These are phyloP conservation scores for Styphnolobium japonicum DNA, from an alignment of 306 rosid genomes.

Conservation along the genomic window DNA sequence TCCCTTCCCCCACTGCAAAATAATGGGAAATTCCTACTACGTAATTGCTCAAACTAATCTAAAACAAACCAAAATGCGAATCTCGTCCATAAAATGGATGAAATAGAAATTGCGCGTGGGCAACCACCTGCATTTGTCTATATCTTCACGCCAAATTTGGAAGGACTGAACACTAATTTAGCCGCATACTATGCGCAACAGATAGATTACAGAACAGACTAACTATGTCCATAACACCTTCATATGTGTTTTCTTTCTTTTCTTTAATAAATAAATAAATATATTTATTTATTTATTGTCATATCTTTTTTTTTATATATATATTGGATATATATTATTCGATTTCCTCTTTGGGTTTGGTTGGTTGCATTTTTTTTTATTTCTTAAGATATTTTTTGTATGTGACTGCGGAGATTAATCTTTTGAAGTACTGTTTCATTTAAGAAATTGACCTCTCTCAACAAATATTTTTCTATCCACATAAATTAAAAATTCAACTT, in stretches of 20 bases:
- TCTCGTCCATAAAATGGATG: neutral
- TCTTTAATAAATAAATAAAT: neutral
- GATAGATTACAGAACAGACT: too few relatives aligned
- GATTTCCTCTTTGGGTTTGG: too few relatives aligned
- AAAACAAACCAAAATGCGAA: neutral
- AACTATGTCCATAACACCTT: neutral
- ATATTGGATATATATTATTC: neutral
- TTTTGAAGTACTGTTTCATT: too few relatives aligned
- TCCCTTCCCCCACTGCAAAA: neutral
- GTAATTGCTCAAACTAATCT: neutral
- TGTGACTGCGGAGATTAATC: too few relatives aligned
- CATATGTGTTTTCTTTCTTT: neutral
- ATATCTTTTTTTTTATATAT: too few relatives aligned
- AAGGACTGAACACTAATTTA: neutral
- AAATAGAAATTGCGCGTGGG: neutral
- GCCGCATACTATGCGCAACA: neutral
- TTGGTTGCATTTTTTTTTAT: too few relatives aligned
- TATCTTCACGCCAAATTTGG: neutral
- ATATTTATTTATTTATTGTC: neutral
- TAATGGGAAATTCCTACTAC: too few relatives aligned
- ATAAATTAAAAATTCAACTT: too few relatives aligned
- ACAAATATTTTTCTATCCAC: too few relatives aligned
- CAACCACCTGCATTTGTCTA: neutral
- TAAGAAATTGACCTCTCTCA: too few relatives aligned
- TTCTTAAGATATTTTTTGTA: too few relatives aligned